phyloP scores from a whole-genome alignment of 179 eudicot genomes.

The Silene coronaria region DNA sequence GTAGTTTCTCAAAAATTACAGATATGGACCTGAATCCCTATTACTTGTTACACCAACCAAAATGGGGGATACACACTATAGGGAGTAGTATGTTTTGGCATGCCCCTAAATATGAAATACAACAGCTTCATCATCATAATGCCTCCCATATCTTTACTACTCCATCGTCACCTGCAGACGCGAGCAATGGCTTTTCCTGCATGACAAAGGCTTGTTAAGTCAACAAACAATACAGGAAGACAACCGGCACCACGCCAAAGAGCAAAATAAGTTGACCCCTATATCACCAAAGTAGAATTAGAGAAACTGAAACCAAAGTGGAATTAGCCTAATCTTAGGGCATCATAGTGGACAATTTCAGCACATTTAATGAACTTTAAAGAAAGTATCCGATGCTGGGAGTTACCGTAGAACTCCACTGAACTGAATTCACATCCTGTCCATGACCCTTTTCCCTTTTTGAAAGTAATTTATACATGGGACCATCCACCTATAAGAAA shows the following conservation, averaged over 20 bases:
- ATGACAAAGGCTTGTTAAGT: background rate
- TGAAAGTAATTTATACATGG: constrained; percentile 54
- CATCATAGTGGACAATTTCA: background rate
- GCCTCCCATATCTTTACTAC: constrained; percentile 51
- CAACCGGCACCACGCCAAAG: background rate
- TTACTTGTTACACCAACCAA: too few species aligned
- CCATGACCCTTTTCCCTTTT: constrained; percentile 82
- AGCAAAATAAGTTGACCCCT: background rate
- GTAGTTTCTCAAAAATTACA: background rate
- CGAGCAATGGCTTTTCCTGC: constrained; percentile 42
- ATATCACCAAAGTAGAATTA: background rate
- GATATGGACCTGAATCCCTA: too few species aligned
- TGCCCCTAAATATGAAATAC: background rate
- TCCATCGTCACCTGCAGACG: constrained; percentile 58
- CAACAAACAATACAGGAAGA: too few species aligned
- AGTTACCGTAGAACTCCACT: constrained; percentile 69
- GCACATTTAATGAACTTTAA: background rate
- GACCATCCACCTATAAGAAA: constrained; percentile 52
- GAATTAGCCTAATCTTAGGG: background rate
- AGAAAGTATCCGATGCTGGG: background rate
- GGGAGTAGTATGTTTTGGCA: background rate
- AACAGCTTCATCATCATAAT: background rate
- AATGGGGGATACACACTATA: background rate
- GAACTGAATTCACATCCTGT: constrained; percentile 83
- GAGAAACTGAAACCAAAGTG: background rate